Base-by-base conservation (phyloP, 2,329 filamentous ascomycete genomes). In the Albifimbria verrucaria region DNA sequence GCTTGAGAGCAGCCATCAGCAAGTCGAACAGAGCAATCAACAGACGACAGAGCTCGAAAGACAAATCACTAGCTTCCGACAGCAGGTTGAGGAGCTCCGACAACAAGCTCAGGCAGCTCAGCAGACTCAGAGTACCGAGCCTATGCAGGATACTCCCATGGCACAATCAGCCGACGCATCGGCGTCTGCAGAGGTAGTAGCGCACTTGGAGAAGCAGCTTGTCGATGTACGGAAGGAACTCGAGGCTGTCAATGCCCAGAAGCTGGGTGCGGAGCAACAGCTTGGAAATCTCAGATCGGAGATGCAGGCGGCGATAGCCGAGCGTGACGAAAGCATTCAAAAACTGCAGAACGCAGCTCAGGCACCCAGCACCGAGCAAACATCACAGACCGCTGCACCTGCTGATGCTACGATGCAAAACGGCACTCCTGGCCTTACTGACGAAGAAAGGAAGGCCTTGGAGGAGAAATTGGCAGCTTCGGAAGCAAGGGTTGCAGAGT, bases 181-280 rank as follows among this genome's bases (percentile, higher is more conserved):
- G 28, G 62, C 65, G 50, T 73, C 77, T 25, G 56, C 69, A 0
- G 71, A 88, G 74, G 71, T 80, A 62, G 64, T 77, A 5, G 59
- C 69, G 9, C 69, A 74, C 47, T 64, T 81, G 18, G 77, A 84
- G 56, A 72, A 76, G 55, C 75, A 84, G 55, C 71, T 85, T 7
- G 59, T 66, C 2, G 67, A 74, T 42, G 67, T 77, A 15, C 77
- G 72, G 21, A 81, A 85, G 58, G 83, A 92, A 59, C 79, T 94
- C 10, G 84, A 86, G 43, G 77, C 77, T 2, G 79, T 87, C 50
- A 85, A 75, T 7, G 76, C 83, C 10, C 86, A 94, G 66, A 92
- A 90, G 68, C 77, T 85, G 18, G 76, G 77, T 2, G 76, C 90
- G n/a, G 83, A 90, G 58, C 74, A 82, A 53, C 84, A 88, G 56